Evolutionary conservation across 169 alveolate genomes (phyloP).

Genomic region (Plasmodium inui): DNA sequence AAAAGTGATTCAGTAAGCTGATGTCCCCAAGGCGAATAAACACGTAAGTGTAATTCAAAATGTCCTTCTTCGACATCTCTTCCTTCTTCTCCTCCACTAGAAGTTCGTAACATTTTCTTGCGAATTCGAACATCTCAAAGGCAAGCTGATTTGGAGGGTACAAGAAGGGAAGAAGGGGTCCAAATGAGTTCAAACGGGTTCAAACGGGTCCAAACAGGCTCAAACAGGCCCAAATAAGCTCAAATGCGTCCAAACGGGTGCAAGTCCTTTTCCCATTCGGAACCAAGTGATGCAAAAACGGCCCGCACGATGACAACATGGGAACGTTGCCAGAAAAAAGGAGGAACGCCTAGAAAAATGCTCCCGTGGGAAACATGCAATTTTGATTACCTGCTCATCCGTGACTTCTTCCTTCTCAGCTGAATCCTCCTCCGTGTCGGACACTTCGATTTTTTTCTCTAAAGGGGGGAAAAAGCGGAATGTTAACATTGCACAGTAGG

Average conservation of each 20-base stretch:
- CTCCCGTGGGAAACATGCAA: background rate
- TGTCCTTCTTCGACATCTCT: constrained; percentile 37
- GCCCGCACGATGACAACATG: background rate
- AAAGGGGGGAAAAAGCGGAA: background rate
- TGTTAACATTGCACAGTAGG: background rate
- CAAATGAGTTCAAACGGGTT: background rate
- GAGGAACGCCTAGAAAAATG: background rate
- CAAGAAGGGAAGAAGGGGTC: background rate
- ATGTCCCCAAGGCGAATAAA: constrained; percentile 63
- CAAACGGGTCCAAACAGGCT: background rate
- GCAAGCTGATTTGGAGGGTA: constrained; percentile 26
- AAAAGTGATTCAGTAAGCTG: constrained; percentile 49
- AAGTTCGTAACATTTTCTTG: constrained; percentile 64
- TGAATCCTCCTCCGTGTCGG: constrained; percentile 45
- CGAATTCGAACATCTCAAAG: constrained; percentile 63
- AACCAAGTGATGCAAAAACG: background rate
- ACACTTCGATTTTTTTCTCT: constrained; percentile 52
- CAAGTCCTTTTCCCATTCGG: background rate
- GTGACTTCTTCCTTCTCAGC: constrained; percentile 55
- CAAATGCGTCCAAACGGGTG: background rate
- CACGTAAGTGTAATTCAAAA: constrained; percentile 44
- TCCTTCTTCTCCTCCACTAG: constrained; percentile 40
- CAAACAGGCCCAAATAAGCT: too few relatives aligned
- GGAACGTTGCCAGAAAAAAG: background rate
- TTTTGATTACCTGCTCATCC: constrained; percentile 48